These are phyloP conservation scores for Tolypocladium guangdongense DNA, from an alignment of 2,329 filamentous ascomycete genomes.

Conservation along the genomic window DNA sequence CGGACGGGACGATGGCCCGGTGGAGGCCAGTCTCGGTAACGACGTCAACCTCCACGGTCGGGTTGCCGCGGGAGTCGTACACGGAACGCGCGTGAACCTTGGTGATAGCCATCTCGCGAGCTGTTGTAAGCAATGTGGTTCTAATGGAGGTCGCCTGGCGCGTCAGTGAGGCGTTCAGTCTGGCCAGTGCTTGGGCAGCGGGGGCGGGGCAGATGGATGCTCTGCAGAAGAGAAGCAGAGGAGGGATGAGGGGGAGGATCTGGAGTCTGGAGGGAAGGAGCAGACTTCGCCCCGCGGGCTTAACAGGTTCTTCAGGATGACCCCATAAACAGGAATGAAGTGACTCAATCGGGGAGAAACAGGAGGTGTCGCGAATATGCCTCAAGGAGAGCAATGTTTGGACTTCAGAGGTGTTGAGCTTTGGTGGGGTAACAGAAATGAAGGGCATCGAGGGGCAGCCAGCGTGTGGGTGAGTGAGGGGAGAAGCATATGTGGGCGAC, in stretches of 20 bases:
- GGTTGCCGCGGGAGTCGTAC: constrained; percentile 98
- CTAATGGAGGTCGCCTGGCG: neutral
- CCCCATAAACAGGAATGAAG: neutral
- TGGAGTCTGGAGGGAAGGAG: neutral
- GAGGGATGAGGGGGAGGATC: constrained; percentile 4
- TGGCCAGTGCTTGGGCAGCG: neutral
- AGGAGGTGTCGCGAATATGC: neutral
- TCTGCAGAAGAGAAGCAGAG: neutral
- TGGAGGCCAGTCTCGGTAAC: constrained; percentile 94
- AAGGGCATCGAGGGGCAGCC: neutral
- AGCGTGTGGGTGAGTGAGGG: neutral
- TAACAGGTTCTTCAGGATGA: neutral
- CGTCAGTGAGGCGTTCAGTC: constrained; percentile 1
- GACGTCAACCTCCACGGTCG: constrained; percentile 95
- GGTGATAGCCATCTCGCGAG: constrained; percentile 69
- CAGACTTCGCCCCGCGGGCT: neutral
- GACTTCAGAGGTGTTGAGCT: constrained; percentile 5
- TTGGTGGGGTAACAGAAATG: constrained; percentile 4
- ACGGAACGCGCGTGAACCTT: constrained; percentile 89
- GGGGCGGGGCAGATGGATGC: constrained; percentile 1
- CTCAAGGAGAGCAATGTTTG: neutral
- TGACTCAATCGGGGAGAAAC: neutral
- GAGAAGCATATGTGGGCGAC: neutral
- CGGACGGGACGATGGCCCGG: constrained; percentile 94
- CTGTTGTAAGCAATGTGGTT: neutral